Base-by-base conservation (phyloP, 2,329 filamentous ascomycete species). In the Sporothrix mexicana region DNA sequence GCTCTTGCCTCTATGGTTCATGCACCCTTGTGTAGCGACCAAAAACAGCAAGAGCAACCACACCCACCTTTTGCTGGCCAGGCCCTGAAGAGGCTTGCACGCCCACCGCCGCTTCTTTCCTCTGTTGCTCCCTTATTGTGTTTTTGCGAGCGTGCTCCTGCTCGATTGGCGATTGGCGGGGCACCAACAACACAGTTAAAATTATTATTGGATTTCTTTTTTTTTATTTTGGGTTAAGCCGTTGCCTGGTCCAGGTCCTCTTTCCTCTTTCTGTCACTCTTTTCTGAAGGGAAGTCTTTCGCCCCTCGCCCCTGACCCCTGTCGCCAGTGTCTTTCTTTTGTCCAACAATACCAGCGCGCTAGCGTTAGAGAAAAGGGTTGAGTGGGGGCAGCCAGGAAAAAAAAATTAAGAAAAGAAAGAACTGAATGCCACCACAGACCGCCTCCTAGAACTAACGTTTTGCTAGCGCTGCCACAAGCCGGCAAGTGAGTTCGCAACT, bases 351-450 rank as follows among this genome's bases (percentile, higher is more conserved):
- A 10, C 59, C 59, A 47, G 61, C 23, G 53, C 69, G 47, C 69
- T 71, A 71, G 69, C 45, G 69, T 70, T 70, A 70, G 69, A 70
- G 69, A 70, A 70, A 47, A 61, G 23, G 55, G 55, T 43, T 53
- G 25, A 20, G 57, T 62, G 69, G 69, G 53, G 57, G 23, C 41
- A 47, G 36, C 41, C 30, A 36, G 20, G 47, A 36, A 12, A 66
- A 36, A 12, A 30, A 13, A 41, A 15, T 10, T 15, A 36, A 23
- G 9, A 23, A 51, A 9, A 36, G 13, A 23, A 47, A 51, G 7
- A 49, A 45, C 30, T 36, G 30, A 36, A 36, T 6, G 66, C 23
- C 23, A 25, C 66, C 36, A 61, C 53, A 70, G 68, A 61, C 53
- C 43, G 51, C 53, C 17, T 57, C 67, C 67, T 45, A 30, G 57